Percentiles rank a stretch among this genome's conserved stretches.
phyloP scores from a whole-genome alignment of 768 basidiomycete genomes.

The Fomitopsis pulvina region DNA sequence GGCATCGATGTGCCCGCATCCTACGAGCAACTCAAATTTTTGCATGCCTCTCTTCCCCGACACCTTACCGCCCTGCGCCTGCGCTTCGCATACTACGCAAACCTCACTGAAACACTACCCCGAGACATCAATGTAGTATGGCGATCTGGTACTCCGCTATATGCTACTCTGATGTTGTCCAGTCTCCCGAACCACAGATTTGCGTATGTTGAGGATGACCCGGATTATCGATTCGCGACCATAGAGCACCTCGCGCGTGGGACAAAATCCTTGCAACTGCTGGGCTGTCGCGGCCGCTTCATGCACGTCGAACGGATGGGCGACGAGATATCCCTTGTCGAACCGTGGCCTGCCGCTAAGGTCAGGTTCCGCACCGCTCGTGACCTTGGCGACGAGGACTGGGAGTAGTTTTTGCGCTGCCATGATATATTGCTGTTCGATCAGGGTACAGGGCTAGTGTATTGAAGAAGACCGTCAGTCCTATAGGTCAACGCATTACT shows the following conservation, averaged over 20 bases:
- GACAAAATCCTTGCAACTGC: neutral
- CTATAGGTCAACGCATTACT: too few relatives aligned
- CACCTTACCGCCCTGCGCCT: neutral
- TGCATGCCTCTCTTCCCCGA: neutral
- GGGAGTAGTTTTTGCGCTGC: slow-evolving; percentile 15
- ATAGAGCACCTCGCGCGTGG: neutral
- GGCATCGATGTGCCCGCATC: neutral
- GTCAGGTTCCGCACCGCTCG: slow-evolving; percentile 5
- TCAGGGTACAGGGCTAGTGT: too few relatives aligned
- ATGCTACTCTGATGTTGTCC: neutral
- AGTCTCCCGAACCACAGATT: neutral
- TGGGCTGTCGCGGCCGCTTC: neutral
- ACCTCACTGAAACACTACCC: neutral
- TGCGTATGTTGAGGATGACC: neutral
- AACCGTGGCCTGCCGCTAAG: slow-evolving; percentile 7
- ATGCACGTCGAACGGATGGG: neutral
- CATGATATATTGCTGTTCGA: too few relatives aligned
- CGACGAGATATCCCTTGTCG: neutral
- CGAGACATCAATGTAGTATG: neutral
- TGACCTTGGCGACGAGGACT: slow-evolving; percentile 10
- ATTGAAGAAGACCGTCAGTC: too few relatives aligned
- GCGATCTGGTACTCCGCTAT: neutral
- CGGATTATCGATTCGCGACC: neutral
- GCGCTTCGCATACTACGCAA: neutral
- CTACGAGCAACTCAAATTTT: too few relatives aligned